phyloP scores from a whole-genome alignment of 768 basidiomycete genomes.

The Lactifluus volemus region DNA sequence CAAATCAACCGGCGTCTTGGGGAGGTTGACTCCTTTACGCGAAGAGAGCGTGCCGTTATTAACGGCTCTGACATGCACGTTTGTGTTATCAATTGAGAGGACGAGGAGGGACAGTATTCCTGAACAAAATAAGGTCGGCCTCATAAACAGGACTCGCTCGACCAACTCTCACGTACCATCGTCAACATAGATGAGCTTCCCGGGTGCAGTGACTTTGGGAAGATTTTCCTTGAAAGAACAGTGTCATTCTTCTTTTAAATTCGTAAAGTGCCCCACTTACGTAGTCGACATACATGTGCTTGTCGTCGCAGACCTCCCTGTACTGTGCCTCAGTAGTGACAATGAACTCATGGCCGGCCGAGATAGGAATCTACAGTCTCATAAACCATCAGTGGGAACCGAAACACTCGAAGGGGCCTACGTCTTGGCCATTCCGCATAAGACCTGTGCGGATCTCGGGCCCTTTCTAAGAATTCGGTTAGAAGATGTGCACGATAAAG shows the following conservation, averaged over 20 bases:
- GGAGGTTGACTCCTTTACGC: constrained; percentile 98
- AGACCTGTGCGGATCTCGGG: constrained; percentile 97
- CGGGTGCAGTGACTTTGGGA: constrained; percentile 92
- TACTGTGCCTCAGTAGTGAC: constrained; percentile 80
- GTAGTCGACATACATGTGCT: constrained; percentile 90
- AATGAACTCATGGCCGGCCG: constrained; percentile 90
- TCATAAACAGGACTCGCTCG: not conserved
- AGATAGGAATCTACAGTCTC: constrained; percentile 56
- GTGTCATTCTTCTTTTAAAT: not conserved
- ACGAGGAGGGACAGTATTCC: constrained; percentile 91
- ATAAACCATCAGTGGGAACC: constrained; percentile 4
- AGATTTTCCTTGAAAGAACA: constrained; percentile 58
- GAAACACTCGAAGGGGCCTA: constrained; percentile 26
- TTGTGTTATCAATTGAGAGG: constrained; percentile 73
- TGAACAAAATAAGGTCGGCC: constrained; percentile 21
- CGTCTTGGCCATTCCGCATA: constrained; percentile 81
- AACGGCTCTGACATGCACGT: constrained; percentile 74
- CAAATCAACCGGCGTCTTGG: constrained; percentile 95
- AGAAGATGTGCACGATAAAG: not conserved
- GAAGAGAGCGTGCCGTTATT: constrained; percentile 93
- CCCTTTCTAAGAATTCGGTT: constrained; percentile 63
- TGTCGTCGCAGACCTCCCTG: constrained; percentile 69
- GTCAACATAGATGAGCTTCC: constrained; percentile 95
- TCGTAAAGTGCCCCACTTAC: constrained; percentile 37
- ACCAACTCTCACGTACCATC: constrained; percentile 50